Base-by-base conservation (phyloP, 352 stramenopile species). In the Pythium oligandrum region DNA sequence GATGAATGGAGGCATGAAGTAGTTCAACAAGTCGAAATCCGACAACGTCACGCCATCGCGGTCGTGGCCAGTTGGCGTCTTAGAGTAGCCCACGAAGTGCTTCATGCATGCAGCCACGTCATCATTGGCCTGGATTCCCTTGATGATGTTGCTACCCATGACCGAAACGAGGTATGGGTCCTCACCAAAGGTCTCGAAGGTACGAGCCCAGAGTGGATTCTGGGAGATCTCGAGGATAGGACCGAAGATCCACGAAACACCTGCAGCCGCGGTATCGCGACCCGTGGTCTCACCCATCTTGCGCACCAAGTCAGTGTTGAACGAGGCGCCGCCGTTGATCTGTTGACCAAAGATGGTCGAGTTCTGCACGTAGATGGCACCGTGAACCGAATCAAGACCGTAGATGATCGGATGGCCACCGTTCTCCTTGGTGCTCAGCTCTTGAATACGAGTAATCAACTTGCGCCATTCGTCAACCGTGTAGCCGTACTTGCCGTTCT, bases 101-200 rank as follows among this genome's bases (percentile, higher is more conserved):
- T 87, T 87, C 63, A 84, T 75, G 54, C 73, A 86, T 2, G 76
- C 76, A 4, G 73, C 74, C 26, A 63, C 51, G 5, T 58, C 43
- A n/a, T 45, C 46, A 48, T 73, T 73, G 45, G 36, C 55, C 48
- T 77, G 68, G n/a, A 77, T 57, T 4, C 68, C 82, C 33, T 62
- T 44, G 46, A 88, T 77, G 56, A 89, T 71, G 8, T 40, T 47
- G 8, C 34, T 32, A 7, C 61, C 82, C 73, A 93, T 83, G 17
- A 68, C 40, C 2, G 68, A 61, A 3, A 83, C 78, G 6, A 93
- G 17, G 43, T 71, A 63, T 12, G 77, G 77, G 67, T 93, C 82
- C 65, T 93, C 83, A 8, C 86, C 84, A 74, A 95, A 96, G 1
- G 83, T 95, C 65, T 96, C 86, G 49, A 74, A 91, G 8, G 86